Conservation (phyloP, 768 basidiomycete genomes). For the Rhodosporidiobolus sp. region DNA sequence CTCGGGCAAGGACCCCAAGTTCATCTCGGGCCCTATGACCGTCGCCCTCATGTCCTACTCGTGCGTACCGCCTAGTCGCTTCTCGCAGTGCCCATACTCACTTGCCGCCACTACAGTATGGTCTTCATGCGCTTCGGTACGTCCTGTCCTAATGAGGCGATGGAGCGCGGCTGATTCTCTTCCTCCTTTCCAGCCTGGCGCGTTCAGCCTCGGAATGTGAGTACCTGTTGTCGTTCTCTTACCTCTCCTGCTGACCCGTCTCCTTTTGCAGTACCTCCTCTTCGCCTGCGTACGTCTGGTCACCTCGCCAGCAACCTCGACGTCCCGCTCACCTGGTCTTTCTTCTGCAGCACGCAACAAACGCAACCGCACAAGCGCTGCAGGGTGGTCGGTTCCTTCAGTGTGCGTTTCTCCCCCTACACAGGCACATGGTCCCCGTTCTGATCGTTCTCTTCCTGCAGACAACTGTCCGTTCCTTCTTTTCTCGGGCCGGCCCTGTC, state of each 20-base stretch:
- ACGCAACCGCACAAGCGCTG: conserved; percentile 76
- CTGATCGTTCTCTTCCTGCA: neutral
- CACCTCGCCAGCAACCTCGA: neutral
- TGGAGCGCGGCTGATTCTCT: neutral
- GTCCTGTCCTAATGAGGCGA: conserved; percentile 42
- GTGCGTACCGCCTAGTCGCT: conserved; percentile 52
- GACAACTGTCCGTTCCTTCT: conserved; percentile 33
- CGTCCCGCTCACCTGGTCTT: neutral
- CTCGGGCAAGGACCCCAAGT: conserved; percentile 79
- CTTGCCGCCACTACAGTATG: conserved; percentile 49
- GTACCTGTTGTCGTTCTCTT: conserved; percentile 45
- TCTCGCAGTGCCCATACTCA: conserved; percentile 27
- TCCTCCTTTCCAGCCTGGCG: conserved; percentile 67
- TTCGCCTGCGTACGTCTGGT: conserved; percentile 63
- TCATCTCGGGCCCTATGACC: conserved; percentile 97
- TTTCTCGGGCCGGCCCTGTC: neutral
- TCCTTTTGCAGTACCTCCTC: conserved; percentile 82
- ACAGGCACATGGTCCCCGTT: no score
- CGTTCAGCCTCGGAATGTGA: conserved; percentile 88
- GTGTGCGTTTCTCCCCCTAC: conserved; percentile 10
- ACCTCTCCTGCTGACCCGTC: conserved; percentile 57
- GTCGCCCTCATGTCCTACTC: conserved; percentile 85
- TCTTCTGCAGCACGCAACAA: conserved; percentile 65
- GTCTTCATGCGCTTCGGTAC: conserved; percentile 95
- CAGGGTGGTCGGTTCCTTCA: conserved; percentile 72